These are phyloP conservation scores for Ustilago cynodontis DNA, from an alignment of 1,284 basidiomycete species.

Conservation along the genomic window DNA sequence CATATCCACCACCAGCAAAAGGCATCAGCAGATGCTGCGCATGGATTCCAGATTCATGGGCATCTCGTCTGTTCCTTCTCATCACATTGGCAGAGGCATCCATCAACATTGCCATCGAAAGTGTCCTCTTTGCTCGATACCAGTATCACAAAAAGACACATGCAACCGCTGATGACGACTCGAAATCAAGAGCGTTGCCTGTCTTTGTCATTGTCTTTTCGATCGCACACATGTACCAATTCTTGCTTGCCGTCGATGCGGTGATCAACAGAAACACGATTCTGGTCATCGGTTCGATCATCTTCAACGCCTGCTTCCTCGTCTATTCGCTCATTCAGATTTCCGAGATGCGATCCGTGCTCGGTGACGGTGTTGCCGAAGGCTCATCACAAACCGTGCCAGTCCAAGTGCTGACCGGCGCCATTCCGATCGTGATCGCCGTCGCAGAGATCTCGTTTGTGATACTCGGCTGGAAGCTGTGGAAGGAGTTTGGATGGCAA, in stretches of 20 bases:
- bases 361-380: slow-evolving; percentile 56
- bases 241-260: slow-evolving; percentile 59
- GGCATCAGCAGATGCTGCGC: slow-evolving; percentile 39
- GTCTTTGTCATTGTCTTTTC: slow-evolving; percentile 62
- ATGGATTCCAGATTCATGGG: slow-evolving; percentile 56
- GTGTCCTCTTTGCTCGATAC: slow-evolving; percentile 55
- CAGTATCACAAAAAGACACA: slow-evolving; percentile 46
- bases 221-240: slow-evolving; percentile 61
- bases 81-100: slow-evolving; percentile 59
- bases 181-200: slow-evolving; percentile 52
- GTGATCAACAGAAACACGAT: slow-evolving; percentile 62
- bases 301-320: slow-evolving; percentile 61
- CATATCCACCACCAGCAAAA: slow-evolving; percentile 37
- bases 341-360: slow-evolving; percentile 59
- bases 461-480: slow-evolving; percentile 53
- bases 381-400: slow-evolving; percentile 59
- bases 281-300: slow-evolving; percentile 55
- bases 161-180: slow-evolving; percentile 35
- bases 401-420: slow-evolving; percentile 61
- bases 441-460: slow-evolving; percentile 52
- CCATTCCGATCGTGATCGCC: slow-evolving; percentile 61
- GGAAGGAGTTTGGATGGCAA: slow-evolving; percentile 64
- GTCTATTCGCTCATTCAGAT: slow-evolving; percentile 64
- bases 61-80: slow-evolving; percentile 55
- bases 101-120: slow-evolving; percentile 59